phyloP scores from a whole-genome alignment of 306 rosid genomes.

The Fragaria ananassa region DNA sequence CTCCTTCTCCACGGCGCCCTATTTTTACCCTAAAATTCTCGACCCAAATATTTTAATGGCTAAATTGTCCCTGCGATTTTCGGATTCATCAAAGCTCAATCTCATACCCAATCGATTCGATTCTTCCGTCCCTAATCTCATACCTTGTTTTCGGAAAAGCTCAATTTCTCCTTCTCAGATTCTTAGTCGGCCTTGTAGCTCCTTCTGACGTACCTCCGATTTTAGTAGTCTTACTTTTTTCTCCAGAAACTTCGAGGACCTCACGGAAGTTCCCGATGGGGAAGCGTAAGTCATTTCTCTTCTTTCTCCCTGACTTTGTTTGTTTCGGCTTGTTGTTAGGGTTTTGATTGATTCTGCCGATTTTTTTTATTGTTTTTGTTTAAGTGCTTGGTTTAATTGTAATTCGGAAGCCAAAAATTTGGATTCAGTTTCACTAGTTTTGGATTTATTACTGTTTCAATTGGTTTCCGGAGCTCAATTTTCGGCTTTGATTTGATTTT shows the following conservation, averaged over 20 bases:
- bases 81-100: constrained; percentile 14
- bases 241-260: constrained; percentile 17
- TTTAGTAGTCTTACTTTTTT: constrained; percentile 14
- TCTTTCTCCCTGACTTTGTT: background rate
- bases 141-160: constrained; percentile 19
- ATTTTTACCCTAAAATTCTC: background rate
- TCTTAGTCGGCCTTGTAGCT: constrained; percentile 41
- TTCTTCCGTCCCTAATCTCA: constrained; percentile 30
- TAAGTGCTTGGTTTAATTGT: background rate
- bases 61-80: constrained; percentile 42
- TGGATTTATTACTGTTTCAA: background rate
- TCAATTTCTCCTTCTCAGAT: constrained; percentile 32
- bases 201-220: constrained; percentile 24
- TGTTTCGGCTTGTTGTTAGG: background rate
- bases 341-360: background rate
- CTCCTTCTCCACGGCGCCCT: background rate
- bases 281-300: constrained; percentile 60
- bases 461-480: background rate
- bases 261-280: constrained; percentile 53
- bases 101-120: constrained; percentile 34
- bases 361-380: background rate
- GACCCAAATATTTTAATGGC: constrained; percentile 50
- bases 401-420: background rate
- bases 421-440: background rate
- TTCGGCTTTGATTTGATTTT: background rate